Percentiles rank a stretch among this genome's conserved stretches.
phyloP scores from a whole-genome alignment of 495 filamentous ascomycete genomes.

The Podospora didyma region DNA sequence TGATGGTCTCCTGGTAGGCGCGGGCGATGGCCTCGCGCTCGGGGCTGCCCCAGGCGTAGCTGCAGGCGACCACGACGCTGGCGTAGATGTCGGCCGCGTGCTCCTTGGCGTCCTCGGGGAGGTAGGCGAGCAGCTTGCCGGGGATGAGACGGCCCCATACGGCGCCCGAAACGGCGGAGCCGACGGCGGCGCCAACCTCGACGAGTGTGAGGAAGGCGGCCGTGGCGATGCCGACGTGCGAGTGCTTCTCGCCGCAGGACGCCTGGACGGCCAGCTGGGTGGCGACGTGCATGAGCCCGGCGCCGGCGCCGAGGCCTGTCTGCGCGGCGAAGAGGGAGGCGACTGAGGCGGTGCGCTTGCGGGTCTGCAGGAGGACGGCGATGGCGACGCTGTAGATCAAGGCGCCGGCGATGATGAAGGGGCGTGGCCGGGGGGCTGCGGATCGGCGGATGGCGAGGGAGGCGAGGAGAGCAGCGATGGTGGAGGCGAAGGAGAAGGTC shows the following conservation, averaged over 20 bases:
- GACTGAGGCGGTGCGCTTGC: conserved; percentile 44
- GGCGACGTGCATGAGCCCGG: conserved; percentile 50
- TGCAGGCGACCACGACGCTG: conserved; percentile 45
- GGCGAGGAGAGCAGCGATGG: conserved; percentile 49
- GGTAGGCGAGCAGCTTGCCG: conserved; percentile 39
- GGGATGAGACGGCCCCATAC: conserved; percentile 60
- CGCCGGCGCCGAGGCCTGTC: conserved; percentile 65
- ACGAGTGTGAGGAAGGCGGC: conserved; percentile 55
- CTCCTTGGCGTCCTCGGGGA: conserved; percentile 49
- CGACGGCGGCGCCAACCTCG: conserved; percentile 59
- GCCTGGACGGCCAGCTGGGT: conserved; percentile 62
- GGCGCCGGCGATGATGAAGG: conserved; percentile 45
- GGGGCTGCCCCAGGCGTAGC: conserved; percentile 44
- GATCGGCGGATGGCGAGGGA: conserved; percentile 54
- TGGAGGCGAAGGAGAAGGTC: conserved; percentile 48
- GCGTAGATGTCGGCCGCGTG: conserved; percentile 48
- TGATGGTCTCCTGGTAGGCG: conserved; percentile 52
- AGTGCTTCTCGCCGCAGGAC: conserved; percentile 37
- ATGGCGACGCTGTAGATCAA: conserved; percentile 58
- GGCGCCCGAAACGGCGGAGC: conserved; percentile 54
- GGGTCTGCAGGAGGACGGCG: conserved; percentile 64
- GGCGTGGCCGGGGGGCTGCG: conserved; percentile 27
- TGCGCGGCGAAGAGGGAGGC: conserved; percentile 63
- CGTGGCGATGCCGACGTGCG: conserved; percentile 59
- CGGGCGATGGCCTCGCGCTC: conserved; percentile 48